Conservation (phyloP, 306 rosid genomes). For the Dalbergia cochinchinensis region DNA sequence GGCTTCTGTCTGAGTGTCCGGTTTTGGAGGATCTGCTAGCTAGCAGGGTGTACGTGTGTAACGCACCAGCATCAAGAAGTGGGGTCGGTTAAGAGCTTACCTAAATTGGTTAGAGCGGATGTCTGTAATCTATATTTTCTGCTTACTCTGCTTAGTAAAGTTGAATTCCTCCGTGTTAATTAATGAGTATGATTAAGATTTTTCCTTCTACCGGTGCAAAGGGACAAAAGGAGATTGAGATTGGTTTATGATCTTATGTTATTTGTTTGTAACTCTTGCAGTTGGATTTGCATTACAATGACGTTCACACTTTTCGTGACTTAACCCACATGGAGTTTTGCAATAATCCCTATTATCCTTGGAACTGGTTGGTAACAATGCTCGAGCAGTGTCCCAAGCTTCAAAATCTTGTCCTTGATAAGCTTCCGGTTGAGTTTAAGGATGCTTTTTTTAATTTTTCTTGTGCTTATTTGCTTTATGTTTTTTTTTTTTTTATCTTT, state of each 20-base stretch:
- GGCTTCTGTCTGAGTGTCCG: slow-evolving; percentile 28
- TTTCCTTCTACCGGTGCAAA: no score
- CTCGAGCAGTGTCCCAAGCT: slow-evolving; percentile 5
- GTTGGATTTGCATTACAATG: no score
- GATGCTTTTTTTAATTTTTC: neutral
- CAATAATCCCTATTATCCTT: neutral
- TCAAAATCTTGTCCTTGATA: neutral
- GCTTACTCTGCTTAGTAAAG: neutral
- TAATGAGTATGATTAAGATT: no score
- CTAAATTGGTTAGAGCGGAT: neutral
- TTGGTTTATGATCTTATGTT: neutral
- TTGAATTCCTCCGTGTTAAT: neutral
- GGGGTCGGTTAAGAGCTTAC: neutral
- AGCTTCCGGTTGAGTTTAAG: slow-evolving; percentile 8
- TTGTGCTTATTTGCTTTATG: no score
- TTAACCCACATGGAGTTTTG: neutral
- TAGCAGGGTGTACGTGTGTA: rapidly evolving
- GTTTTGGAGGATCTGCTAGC: neutral
- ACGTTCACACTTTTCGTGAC: slow-evolving; percentile 1
- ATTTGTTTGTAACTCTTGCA: neutral
- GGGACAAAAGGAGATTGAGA: neutral
- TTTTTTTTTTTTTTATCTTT: neutral
- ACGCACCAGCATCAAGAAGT: neutral
- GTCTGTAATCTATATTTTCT: neutral
- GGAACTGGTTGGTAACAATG: neutral